A percentile compares a stretch with the other conserved stretches of the same genome.
These are phyloP conservation scores for Lepidopterella palustris DNA, from an alignment of 495 filamentous ascomycete species.

Conservation along the genomic window DNA sequence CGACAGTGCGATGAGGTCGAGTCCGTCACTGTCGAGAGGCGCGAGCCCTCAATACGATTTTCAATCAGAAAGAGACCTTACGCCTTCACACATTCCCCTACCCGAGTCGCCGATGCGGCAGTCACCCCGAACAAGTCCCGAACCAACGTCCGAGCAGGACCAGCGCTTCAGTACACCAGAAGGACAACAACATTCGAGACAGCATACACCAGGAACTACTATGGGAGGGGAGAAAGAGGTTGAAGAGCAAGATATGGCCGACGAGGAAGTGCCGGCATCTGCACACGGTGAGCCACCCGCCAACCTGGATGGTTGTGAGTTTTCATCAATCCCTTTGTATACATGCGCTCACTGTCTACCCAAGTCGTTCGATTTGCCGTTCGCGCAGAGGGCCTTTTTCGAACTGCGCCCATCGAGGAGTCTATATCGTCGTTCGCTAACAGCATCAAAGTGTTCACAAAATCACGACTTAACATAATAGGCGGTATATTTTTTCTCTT, in stretches of 20 bases:
- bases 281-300: constrained; percentile 32
- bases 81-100: constrained; percentile 54
- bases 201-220: background rate
- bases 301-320: constrained; percentile 50
- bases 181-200: constrained; percentile 5
- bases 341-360: constrained; percentile 27
- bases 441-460: constrained; percentile 50
- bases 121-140: constrained; percentile 41
- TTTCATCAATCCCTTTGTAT: constrained; percentile 28
- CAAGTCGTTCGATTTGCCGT: constrained; percentile 87
- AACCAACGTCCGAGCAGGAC: constrained; percentile 29
- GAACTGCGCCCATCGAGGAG: constrained; percentile 75
- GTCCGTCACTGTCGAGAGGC: constrained; percentile 47
- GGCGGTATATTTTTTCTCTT: constrained; percentile 52
- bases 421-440: constrained; percentile 57
- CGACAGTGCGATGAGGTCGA: constrained; percentile 31
- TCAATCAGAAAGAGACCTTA: constrained; percentile 49
- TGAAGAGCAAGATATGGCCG: constrained; percentile 7
- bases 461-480: constrained; percentile 55
- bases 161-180: constrained; percentile 9
- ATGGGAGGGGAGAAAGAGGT: background rate
- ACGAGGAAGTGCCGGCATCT: constrained; percentile 16
- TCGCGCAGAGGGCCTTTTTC: constrained; percentile 78
- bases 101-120: constrained; percentile 48
- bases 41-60: constrained; percentile 53